These are phyloP conservation scores for Botrytis aclada DNA, from an alignment of 2,329 filamentous ascomycete species.

Conservation along the genomic window DNA sequence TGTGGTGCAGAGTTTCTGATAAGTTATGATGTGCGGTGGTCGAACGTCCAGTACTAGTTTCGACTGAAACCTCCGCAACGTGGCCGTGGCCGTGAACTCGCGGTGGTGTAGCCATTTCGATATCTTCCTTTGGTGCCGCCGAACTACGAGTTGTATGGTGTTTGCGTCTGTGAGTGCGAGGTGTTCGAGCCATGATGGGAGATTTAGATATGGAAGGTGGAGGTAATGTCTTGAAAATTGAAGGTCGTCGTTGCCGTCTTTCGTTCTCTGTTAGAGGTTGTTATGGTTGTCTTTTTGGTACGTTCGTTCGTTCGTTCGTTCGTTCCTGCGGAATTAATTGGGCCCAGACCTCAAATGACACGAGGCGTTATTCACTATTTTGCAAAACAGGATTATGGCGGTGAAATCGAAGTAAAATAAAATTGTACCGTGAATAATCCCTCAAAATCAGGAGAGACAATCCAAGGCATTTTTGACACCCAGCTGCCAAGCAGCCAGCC, in stretches of 20 bases:
- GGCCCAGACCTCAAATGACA: background rate
- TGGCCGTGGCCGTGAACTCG: background rate
- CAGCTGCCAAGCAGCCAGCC: slow-evolving; percentile 18
- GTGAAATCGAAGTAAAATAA: background rate
- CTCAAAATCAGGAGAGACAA: background rate
- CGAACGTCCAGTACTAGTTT: slow-evolving; percentile 3
- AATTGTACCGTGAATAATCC: slow-evolving; percentile 5
- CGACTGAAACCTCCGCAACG: slow-evolving; percentile 15
- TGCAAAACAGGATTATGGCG: background rate
- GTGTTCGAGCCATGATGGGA: slow-evolving; percentile 2
- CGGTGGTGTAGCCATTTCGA: slow-evolving; percentile 18
- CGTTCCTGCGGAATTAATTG: slow-evolving; percentile 11
- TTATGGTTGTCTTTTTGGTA: background rate
- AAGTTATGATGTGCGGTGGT: slow-evolving; percentile 17
- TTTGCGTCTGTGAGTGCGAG: background rate
- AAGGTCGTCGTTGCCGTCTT: background rate
- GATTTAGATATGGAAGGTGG: background rate
- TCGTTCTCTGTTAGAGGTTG: background rate
- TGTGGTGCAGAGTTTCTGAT: slow-evolving; percentile 8
- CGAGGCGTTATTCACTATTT: background rate
- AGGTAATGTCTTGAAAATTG: background rate
- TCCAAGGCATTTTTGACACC: slow-evolving; percentile 1
- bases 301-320: background rate
- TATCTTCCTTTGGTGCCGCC: slow-evolving; percentile 3
- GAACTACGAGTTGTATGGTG: background rate